phyloP scores from a whole-genome alignment of 1,284 basidiomycete genomes.

The Sphagnurus paluster region DNA sequence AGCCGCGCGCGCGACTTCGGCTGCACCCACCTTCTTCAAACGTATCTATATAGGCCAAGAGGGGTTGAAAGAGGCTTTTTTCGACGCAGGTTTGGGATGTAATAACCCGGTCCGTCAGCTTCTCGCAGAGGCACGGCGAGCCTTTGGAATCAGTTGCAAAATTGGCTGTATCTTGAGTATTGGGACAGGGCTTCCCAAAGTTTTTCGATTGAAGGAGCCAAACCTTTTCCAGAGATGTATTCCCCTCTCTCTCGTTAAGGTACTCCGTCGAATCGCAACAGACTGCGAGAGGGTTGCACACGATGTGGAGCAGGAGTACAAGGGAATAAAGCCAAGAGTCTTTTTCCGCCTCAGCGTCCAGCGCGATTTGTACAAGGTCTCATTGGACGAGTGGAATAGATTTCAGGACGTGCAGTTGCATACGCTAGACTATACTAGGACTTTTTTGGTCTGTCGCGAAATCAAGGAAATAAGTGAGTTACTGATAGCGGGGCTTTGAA shows the following conservation, averaged over 20 bases:
- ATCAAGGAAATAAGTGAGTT: no score
- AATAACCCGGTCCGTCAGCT: constrained; percentile 17
- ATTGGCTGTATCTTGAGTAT: constrained; percentile 17
- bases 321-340: background rate
- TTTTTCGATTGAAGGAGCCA: background rate
- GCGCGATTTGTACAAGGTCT: constrained; percentile 11
- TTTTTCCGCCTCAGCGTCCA: constrained; percentile 15
- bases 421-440: constrained; percentile 6
- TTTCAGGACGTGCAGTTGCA: constrained; percentile 10
- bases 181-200: constrained; percentile 12
- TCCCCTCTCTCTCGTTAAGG: background rate
- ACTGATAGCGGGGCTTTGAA: no score
- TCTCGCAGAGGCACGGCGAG: constrained; percentile 11
- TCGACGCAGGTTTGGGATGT: constrained; percentile 10
- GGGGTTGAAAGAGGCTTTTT: constrained; percentile 6
- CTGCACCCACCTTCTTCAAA: constrained; percentile 11
- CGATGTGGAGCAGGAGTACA: background rate
- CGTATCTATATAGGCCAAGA: constrained; percentile 6
- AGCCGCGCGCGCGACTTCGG: constrained; percentile 15
- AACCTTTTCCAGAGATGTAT: no score
- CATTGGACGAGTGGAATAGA: constrained; percentile 8
- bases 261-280: constrained; percentile 4
- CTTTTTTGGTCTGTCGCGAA: no score
- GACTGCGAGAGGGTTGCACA: constrained; percentile 11
- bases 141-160: constrained; percentile 3